These are phyloP conservation scores for Hericium alpestre DNA, from an alignment of 768 basidiomycete species.

Conservation along the genomic window DNA sequence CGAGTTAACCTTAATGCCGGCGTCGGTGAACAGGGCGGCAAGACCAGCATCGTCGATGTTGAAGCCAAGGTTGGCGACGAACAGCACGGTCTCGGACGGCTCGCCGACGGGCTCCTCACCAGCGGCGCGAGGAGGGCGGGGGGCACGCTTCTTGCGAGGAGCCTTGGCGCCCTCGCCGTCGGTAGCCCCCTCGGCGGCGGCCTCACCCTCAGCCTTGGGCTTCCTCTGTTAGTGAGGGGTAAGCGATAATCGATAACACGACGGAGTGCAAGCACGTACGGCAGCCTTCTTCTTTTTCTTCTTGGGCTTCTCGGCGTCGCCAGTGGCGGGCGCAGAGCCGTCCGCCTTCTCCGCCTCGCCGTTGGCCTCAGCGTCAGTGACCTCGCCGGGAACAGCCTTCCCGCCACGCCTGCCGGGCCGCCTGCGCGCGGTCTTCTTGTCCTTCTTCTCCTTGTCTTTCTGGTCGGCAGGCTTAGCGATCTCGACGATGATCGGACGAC, in stretches of 20 bases:
- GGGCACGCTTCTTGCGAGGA: constrained; percentile 44
- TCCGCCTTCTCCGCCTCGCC: constrained; percentile 54
- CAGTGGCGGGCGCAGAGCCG: constrained; percentile 39
- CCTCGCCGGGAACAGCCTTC: constrained; percentile 82
- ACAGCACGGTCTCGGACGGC: constrained; percentile 81
- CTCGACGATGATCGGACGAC: constrained; percentile 83
- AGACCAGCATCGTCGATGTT: constrained; percentile 80
- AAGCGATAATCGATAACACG: neutral
- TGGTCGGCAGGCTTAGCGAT: constrained; percentile 84
- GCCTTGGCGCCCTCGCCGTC: constrained; percentile 28
- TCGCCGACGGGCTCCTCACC: constrained; percentile 83
- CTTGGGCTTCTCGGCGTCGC: constrained; percentile 55
- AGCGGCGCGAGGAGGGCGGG: constrained; percentile 53
- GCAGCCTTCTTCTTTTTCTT: constrained; percentile 71
- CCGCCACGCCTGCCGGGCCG: constrained; percentile 76
- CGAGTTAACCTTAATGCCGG: constrained; percentile 68
- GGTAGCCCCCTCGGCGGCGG: constrained; percentile 26
- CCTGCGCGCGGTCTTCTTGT: constrained; percentile 50
- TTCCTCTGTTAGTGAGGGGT: constrained; percentile 41
- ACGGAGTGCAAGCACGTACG: constrained; percentile 23
- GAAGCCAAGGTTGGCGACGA: constrained; percentile 98
- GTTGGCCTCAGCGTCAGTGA: constrained; percentile 82
- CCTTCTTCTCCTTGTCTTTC: constrained; percentile 76
- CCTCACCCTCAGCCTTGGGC: constrained; percentile 33
- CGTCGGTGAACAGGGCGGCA: constrained; percentile 73